Conservation (phyloP, 2,329 filamentous ascomycete species). For the Coniochaeta sp. region DNA sequence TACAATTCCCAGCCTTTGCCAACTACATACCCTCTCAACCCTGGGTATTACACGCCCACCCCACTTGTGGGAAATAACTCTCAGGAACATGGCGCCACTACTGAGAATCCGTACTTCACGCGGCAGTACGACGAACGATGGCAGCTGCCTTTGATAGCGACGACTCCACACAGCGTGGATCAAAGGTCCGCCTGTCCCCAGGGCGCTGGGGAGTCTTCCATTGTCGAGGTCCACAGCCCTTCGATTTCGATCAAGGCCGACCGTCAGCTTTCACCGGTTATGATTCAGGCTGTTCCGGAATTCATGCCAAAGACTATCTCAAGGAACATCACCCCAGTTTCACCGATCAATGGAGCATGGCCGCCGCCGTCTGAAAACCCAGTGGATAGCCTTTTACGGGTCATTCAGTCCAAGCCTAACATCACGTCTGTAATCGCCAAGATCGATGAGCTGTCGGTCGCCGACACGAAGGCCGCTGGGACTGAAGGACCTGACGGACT, state of each 20-base stretch:
- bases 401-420: constrained; percentile 64
- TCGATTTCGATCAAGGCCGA: constrained; percentile 25
- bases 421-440: constrained; percentile 20
- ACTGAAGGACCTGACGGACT: constrained; percentile 7
- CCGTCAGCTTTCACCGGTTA: constrained; percentile 11
- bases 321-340: constrained; percentile 37
- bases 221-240: neutral
- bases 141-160: constrained; percentile 18
- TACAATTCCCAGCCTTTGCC: constrained; percentile 37
- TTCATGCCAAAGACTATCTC: constrained; percentile 10
- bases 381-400: constrained; percentile 82
- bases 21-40: constrained; percentile 25
- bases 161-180: constrained; percentile 10
- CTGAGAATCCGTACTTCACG: neutral
- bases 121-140: constrained; percentile 17
- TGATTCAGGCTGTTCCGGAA: constrained; percentile 5
- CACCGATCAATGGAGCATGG: constrained; percentile 37
- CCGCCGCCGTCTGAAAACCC: constrained; percentile 64
- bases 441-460: constrained; percentile 8
- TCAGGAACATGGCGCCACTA: constrained; percentile 24
- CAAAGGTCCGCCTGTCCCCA: neutral
- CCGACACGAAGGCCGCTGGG: constrained; percentile 34
- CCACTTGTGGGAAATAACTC: constrained; percentile 34
- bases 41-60: constrained; percentile 32
- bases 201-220: neutral